Percentiles rank a stretch among this genome's conserved stretches.
These are phyloP conservation scores for Fusarium scirpi DNA, from an alignment of 2,329 filamentous ascomycete species.

Conservation along the genomic window DNA sequence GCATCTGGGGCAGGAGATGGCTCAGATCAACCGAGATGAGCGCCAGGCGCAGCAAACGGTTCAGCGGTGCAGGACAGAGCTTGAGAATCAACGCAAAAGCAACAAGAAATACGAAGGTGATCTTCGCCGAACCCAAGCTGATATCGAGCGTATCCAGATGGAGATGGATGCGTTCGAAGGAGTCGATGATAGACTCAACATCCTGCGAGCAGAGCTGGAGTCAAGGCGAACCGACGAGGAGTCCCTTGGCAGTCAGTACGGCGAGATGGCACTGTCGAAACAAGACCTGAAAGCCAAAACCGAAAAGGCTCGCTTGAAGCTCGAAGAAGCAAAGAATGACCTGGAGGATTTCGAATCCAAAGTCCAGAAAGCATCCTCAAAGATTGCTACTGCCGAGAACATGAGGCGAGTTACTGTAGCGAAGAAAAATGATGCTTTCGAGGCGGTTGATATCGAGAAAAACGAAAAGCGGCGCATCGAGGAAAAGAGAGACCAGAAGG, in stretches of 20 bases:
- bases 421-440: conserved; percentile 72
- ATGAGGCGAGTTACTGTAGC: conserved; percentile 65
- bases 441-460: conserved; percentile 62
- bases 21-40: conserved; percentile 62
- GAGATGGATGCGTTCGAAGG: conserved; percentile 76
- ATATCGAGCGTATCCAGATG: conserved; percentile 62
- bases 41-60: conserved; percentile 61
- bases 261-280: conserved; percentile 62
- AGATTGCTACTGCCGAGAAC: conserved; percentile 61
- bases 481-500: conserved; percentile 61
- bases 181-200: conserved; percentile 73
- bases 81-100: conserved; percentile 58
- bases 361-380: conserved; percentile 67
- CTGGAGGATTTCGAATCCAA: conserved; percentile 58
- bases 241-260: conserved; percentile 67
- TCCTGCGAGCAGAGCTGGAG: conserved; percentile 67
- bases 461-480: conserved; percentile 60
- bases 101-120: conserved; percentile 61
- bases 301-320: conserved; percentile 55
- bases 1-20: conserved; percentile 67
- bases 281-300: conserved; percentile 59
- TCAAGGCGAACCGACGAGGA: conserved; percentile 63
- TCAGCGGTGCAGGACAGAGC: conserved; percentile 60
- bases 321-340: conserved; percentile 52
- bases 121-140: conserved; percentile 70